Evolutionary conservation across 2,329 filamentous ascomycete genomes (phyloP).

Genomic region (Zymoseptoria crescenta): DNA sequence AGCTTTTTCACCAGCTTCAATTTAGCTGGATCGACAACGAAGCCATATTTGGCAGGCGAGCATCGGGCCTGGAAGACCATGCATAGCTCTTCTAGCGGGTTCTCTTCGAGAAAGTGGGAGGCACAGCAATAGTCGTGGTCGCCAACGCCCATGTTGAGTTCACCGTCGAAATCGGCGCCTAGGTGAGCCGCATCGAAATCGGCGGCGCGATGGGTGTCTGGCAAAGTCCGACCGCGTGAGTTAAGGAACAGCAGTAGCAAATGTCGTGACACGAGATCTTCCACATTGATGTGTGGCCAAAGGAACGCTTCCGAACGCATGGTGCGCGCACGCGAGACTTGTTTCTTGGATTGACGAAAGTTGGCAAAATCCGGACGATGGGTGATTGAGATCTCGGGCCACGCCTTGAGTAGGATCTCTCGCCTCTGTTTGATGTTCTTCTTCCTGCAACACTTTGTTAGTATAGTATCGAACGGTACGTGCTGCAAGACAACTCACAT

Average conservation of each 20-base stretch:
- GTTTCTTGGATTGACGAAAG: slow-evolving; percentile 20
- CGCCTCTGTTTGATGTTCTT: slow-evolving; percentile 42
- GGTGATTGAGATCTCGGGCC: slow-evolving; percentile 42
- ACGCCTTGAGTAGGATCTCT: slow-evolving; percentile 40
- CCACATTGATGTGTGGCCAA: slow-evolving; percentile 51
- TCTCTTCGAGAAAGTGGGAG: slow-evolving; percentile 7
- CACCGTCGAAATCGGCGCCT: slow-evolving; percentile 19
- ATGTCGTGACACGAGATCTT: slow-evolving; percentile 44
- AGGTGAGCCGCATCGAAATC: slow-evolving; percentile 35
- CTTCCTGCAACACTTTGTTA: slow-evolving; percentile 30
- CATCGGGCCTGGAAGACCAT: slow-evolving; percentile 20
- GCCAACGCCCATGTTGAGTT: slow-evolving; percentile 3
- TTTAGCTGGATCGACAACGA: slow-evolving; percentile 12
- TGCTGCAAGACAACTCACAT: slow-evolving; percentile 6
- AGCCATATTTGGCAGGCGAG: slow-evolving; percentile 25
- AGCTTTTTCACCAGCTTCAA: not conserved
- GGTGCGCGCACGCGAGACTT: slow-evolving; percentile 12
- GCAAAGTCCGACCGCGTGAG: slow-evolving; percentile 41
- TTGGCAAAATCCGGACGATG: slow-evolving; percentile 48
- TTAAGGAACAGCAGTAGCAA: slow-evolving; percentile 46
- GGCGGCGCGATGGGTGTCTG: slow-evolving; percentile 41
- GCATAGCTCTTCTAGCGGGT: slow-evolving; percentile 2
- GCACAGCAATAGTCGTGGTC: slow-evolving; percentile 7
- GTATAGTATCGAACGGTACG: not conserved
- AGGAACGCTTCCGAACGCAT: slow-evolving; percentile 32